Evolutionary conservation across 2,329 filamentous ascomycete genomes (phyloP), one percentile per base, ranked within the genome.

Genomic region (Arthrocladium fulminans): DNA sequence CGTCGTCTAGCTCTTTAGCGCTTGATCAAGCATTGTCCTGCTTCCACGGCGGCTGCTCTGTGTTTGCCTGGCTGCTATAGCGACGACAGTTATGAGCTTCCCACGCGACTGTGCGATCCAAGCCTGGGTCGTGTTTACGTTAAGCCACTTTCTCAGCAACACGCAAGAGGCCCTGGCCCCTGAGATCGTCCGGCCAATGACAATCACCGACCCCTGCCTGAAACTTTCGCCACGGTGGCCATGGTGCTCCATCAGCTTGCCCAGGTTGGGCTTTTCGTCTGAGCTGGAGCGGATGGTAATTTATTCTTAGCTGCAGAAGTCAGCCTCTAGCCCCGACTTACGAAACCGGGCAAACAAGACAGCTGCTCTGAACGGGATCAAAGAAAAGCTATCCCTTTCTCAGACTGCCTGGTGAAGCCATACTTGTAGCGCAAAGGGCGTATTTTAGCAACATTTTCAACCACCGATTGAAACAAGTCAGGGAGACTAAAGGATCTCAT

Each of bases 221-320:
- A 44, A 44, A 44, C 25, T n/a, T 6, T 15, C 41, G 41, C 41
- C 41, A 44, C 41, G 3, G 19, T 9, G 24, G 2, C 24, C 25
- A 35, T 13, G 9, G 5, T 15, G 24, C 41, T 30, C 41, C 25
- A 32, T 25, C 37, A 19, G n/a, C n/a, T n/a, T n/a, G n/a, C n/a
- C n/a, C n/a, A n/a, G n/a, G n/a, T 7, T 35, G 7, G 27, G 13
- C 32, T 15, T 35, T 35, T 35, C n/a, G 32, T 13, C 27, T 29
- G 13, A 35, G 32, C 32, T 35, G 32, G 32, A 35, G 13, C n/a
- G 17, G n/a, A 35, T 35, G 32, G 6, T 6, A 5, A 10, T 43
- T 8, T 44, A 44, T 44, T 44, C 41, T 44, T 44, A 32, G 41
- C 41, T 44, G 25, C 41, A 44, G 27, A 20, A 20, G 10, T 30